phyloP scores from a whole-genome alignment of 2,329 filamentous ascomycete species.

The Lachnellula occidentalis region DNA sequence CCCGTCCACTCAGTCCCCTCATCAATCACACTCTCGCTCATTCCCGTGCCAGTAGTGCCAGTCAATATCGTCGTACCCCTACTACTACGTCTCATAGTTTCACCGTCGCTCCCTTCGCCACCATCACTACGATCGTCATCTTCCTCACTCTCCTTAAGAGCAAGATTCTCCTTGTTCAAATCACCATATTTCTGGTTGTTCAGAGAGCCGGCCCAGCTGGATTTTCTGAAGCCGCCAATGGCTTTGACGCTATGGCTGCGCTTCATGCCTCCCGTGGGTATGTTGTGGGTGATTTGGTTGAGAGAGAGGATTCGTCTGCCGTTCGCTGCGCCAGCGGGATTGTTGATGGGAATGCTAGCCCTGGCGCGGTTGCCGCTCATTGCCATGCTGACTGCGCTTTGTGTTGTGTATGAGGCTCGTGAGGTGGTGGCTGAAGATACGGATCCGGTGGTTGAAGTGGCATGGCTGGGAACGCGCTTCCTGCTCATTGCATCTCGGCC shows the following conservation, averaged over 20 bases:
- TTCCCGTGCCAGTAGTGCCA: constrained; percentile 17
- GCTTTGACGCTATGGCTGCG: constrained; percentile 74
- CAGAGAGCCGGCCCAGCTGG: constrained; percentile 58
- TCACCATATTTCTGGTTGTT: constrained; percentile 39
- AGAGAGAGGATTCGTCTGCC: constrained; percentile 77
- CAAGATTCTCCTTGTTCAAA: constrained; percentile 58
- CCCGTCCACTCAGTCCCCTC: constrained; percentile 28
- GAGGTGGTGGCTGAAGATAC: constrained; percentile 28
- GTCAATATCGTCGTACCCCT: constrained; percentile 27
- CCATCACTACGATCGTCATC: constrained; percentile 20
- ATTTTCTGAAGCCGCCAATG: constrained; percentile 54
- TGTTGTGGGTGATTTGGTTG: constrained; percentile 80
- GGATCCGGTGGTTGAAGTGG: constrained; percentile 36
- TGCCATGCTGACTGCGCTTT: constrained; percentile 48
- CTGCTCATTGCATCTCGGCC: constrained; percentile 44
- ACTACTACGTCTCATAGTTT: constrained; percentile 29
- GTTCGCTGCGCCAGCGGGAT: constrained; percentile 46
- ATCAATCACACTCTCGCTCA: constrained; percentile 25
- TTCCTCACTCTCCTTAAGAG: constrained; percentile 58
- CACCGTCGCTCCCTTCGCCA: constrained; percentile 21
- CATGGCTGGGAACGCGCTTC: constrained; percentile 44
- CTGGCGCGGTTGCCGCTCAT: constrained; percentile 39
- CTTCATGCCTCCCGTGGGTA: constrained; percentile 56
- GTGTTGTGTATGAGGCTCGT: constrained; percentile 26
- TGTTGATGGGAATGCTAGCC: constrained; percentile 31